Percentiles rank a stretch among this genome's conserved stretches.
phyloP scores from a whole-genome alignment of 2,329 filamentous ascomycete genomes.

The Penicillium sp. region DNA sequence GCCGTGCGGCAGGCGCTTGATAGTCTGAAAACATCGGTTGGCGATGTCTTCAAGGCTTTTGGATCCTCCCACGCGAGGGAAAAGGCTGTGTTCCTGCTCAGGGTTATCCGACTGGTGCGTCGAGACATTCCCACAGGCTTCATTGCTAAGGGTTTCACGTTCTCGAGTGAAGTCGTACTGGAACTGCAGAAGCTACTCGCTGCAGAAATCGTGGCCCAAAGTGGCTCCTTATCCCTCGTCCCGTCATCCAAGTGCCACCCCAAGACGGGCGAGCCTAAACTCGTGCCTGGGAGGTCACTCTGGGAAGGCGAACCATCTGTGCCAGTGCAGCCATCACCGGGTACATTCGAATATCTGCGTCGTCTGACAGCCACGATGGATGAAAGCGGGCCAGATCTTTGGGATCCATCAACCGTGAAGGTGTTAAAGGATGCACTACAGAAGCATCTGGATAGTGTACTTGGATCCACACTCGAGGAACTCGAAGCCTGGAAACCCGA shows the following conservation, averaged over 20 bases:
- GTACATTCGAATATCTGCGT: slow-evolving; percentile 67
- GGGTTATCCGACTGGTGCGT: slow-evolving; percentile 69
- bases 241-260: slow-evolving; percentile 5
- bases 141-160: slow-evolving; percentile 39
- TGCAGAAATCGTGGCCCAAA: slow-evolving; percentile 45
- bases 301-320: slow-evolving; percentile 77
- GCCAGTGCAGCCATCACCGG: slow-evolving; percentile 73
- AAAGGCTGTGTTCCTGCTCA: slow-evolving; percentile 60
- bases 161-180: slow-evolving; percentile 59
- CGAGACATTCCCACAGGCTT: slow-evolving; percentile 56
- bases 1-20: slow-evolving; percentile 56
- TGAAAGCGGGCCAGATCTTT: slow-evolving; percentile 68
- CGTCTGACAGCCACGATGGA: slow-evolving; percentile 64
- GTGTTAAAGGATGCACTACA: slow-evolving; percentile 59
- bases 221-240: slow-evolving; percentile 41
- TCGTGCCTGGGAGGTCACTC: slow-evolving; percentile 59
- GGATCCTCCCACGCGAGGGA: slow-evolving; percentile 47
- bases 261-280: slow-evolving; percentile 40
- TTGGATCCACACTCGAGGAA: slow-evolving; percentile 22
- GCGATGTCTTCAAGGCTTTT: slow-evolving; percentile 46
- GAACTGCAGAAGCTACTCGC: slow-evolving; percentile 62
- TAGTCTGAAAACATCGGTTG: slow-evolving; percentile 46
- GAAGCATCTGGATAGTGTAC: slow-evolving; percentile 42
- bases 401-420: slow-evolving; percentile 65
- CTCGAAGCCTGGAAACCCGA: slow-evolving; percentile 11